Conservation (phyloP, 2,329 filamentous ascomycete species). For the Ascomycota sp. region DNA sequence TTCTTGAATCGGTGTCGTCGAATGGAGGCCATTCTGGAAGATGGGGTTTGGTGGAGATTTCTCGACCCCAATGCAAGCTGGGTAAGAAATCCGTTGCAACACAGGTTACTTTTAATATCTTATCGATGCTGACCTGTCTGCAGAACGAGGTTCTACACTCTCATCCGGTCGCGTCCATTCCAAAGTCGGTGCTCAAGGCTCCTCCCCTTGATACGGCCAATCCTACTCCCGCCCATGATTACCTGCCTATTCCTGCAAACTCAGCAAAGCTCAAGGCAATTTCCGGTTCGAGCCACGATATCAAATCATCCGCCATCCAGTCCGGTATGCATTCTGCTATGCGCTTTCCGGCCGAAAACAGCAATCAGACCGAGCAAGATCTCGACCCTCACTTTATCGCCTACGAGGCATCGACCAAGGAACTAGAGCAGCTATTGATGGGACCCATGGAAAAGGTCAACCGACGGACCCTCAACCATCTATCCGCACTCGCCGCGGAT, state of each 20-base stretch:
- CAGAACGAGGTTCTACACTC: slow-evolving; percentile 91
- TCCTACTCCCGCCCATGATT: slow-evolving; percentile 67
- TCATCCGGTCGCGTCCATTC: slow-evolving; percentile 73
- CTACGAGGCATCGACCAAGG: slow-evolving; percentile 80
- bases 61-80: slow-evolving; percentile 96
- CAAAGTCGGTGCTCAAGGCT: slow-evolving; percentile 83
- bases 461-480: slow-evolving; percentile 64
- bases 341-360: slow-evolving; percentile 64
- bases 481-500: slow-evolving; percentile 68
- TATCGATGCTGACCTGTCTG: slow-evolving; percentile 4
- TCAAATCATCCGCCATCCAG: slow-evolving; percentile 16
- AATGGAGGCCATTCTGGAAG: slow-evolving; percentile 80
- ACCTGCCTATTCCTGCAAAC: slow-evolving; percentile 63
- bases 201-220: slow-evolving; percentile 94
- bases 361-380: slow-evolving; percentile 66
- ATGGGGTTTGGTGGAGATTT: slow-evolving; percentile 96
- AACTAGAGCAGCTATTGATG: slow-evolving; percentile 70
- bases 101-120: background rate
- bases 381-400: slow-evolving; percentile 90
- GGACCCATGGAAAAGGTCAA: slow-evolving; percentile 97
- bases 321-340: slow-evolving; percentile 40
- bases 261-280: slow-evolving; percentile 67
- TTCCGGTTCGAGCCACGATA: slow-evolving; percentile 15
- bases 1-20: slow-evolving; percentile 84
- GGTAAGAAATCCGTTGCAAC: slow-evolving; percentile 26